phyloP scores from a whole-genome alignment of 1,284 basidiomycete genomes.

The Cerrena zonata region DNA sequence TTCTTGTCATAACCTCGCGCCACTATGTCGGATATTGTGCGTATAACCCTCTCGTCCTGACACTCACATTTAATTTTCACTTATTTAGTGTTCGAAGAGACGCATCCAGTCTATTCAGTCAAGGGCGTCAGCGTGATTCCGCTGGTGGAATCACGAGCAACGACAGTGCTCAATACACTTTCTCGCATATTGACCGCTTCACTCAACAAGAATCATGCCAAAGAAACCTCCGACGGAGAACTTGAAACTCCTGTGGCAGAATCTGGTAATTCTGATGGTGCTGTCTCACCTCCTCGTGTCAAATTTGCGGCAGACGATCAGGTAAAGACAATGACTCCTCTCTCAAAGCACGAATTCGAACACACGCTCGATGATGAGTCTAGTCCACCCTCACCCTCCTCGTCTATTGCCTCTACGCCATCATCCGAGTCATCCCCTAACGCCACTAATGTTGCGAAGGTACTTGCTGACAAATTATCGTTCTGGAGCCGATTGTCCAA shows the following conservation, averaged over 20 bases:
- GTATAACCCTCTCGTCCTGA: slow-evolving; percentile 23
- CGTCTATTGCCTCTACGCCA: slow-evolving; percentile 52
- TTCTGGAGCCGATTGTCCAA: slow-evolving; percentile 62
- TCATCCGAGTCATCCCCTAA: slow-evolving; percentile 44
- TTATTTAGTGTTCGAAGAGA: slow-evolving; percentile 54
- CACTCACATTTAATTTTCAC: not conserved
- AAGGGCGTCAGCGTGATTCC: slow-evolving; percentile 66
- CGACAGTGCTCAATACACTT: slow-evolving; percentile 44
- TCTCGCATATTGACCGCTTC: slow-evolving; percentile 23
- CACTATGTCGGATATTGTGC: slow-evolving; percentile 57
- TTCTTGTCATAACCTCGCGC: slow-evolving; percentile 61
- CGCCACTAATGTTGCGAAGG: slow-evolving; percentile 51
- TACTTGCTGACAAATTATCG: slow-evolving; percentile 57
- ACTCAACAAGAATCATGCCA: slow-evolving; percentile 33
- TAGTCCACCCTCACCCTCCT: slow-evolving; percentile 33
- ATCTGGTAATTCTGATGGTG: slow-evolving; percentile 4
- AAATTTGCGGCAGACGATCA: slow-evolving; percentile 43
- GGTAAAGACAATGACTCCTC: slow-evolving; percentile 38
- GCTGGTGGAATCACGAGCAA: slow-evolving; percentile 54
- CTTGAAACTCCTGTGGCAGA: slow-evolving; percentile 4
- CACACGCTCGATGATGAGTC: slow-evolving; percentile 13
- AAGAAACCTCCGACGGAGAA: slow-evolving; percentile 21
- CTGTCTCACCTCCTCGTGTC: slow-evolving; percentile 31
- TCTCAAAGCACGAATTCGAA: slow-evolving; percentile 20
- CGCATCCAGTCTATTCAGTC: slow-evolving; percentile 56